These are phyloP conservation scores for Quercus dentata DNA, from an alignment of 306 rosid genomes.

Conservation along the genomic window DNA sequence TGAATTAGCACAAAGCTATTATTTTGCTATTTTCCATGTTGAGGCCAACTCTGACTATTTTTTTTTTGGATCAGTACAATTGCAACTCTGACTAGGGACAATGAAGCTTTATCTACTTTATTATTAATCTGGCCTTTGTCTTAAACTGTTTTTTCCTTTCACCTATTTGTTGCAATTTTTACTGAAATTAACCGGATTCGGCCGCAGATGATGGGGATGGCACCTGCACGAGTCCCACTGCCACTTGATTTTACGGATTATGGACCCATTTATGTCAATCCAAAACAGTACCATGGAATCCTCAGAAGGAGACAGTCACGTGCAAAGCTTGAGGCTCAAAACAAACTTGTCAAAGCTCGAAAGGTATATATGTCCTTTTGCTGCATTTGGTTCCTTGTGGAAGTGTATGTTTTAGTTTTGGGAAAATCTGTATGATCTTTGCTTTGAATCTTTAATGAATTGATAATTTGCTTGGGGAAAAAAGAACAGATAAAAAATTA, in stretches of 20 bases:
- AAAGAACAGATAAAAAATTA: no score
- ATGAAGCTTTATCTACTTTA: background rate
- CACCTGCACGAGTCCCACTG: slow-evolving; percentile 65
- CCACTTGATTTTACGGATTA: slow-evolving; percentile 75
- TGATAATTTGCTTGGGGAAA: no score
- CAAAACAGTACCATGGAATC: slow-evolving; percentile 90
- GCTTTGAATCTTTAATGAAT: background rate
- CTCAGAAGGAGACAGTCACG: slow-evolving; percentile 87
- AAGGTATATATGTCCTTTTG: slow-evolving; percentile 41
- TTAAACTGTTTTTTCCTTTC: background rate
- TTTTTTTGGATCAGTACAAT: background rate
- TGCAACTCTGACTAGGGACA: background rate
- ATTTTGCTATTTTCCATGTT: no score
- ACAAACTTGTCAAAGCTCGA: slow-evolving; percentile 65
- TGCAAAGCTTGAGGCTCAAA: slow-evolving; percentile 85
- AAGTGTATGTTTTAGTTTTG: background rate
- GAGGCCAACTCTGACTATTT: background rate
- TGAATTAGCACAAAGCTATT: background rate
- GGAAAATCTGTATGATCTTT: background rate
- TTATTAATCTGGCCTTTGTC: background rate
- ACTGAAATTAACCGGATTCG: slow-evolving; percentile 26
- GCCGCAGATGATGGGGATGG: slow-evolving; percentile 53
- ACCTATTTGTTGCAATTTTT: background rate
- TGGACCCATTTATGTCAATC: slow-evolving; percentile 86
- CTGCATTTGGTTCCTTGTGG: background rate